Evolutionary conservation across 2,329 filamentous ascomycete genomes (phyloP).

Genomic region (Ceratocystis eucalypticola): DNA sequence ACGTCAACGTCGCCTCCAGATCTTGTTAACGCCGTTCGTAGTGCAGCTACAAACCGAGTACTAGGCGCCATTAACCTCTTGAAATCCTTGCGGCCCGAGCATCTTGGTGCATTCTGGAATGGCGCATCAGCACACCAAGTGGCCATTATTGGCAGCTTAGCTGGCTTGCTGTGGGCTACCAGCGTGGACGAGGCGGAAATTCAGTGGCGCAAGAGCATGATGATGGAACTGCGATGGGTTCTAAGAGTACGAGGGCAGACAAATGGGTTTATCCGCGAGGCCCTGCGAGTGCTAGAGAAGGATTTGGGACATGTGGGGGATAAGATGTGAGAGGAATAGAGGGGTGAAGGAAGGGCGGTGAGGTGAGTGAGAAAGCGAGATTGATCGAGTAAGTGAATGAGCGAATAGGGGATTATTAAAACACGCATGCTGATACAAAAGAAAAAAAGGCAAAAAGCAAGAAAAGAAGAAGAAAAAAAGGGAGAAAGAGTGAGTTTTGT

Average conservation of each 20-base stretch:
- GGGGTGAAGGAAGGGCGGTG: background rate
- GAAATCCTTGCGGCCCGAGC: constrained; percentile 27
- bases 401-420: too few species aligned
- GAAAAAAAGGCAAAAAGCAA: background rate
- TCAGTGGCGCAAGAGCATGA: constrained; percentile 28
- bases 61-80: constrained; percentile 28
- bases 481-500: too few species aligned
- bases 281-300: constrained; percentile 29
- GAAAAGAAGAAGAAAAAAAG: background rate
- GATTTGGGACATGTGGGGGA: constrained; percentile 20
- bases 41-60: constrained; percentile 25
- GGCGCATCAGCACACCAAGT: constrained; percentile 24
- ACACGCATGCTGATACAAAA: too few species aligned
- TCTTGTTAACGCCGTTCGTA: constrained; percentile 18
- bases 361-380: background rate
- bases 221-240: constrained; percentile 32
- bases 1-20: constrained; percentile 10
- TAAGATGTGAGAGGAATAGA: constrained; percentile 20
- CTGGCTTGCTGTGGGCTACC: constrained; percentile 23
- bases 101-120: constrained; percentile 32
- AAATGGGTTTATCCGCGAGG: constrained; percentile 29
- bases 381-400: too few species aligned
- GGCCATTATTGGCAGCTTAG: constrained; percentile 26
- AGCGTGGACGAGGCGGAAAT: constrained; percentile 25
- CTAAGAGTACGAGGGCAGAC: constrained; percentile 30